Base-by-base conservation (phyloP, 257 asterid genomes). In the Solanum ahanhuiri region DNA sequence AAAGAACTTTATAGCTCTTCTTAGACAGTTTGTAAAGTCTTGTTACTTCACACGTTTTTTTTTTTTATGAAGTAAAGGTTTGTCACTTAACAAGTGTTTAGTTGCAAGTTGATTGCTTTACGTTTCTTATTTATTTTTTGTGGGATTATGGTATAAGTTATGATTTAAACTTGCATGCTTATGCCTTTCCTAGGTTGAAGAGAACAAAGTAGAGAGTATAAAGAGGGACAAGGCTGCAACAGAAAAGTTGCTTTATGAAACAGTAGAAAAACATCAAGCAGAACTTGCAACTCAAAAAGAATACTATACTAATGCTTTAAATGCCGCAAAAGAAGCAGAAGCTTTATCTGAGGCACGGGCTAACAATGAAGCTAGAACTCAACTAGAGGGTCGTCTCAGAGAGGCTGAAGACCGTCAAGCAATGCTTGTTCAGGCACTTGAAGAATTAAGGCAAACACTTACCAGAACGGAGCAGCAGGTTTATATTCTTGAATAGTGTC, bases 271-370 rank as follows among this genome's bases (percentile, higher is more conserved):
- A 87, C 97, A 97, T 92, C 99, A 97, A 91, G 91, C 93, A 83
- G 99, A 97, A 89, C 95, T 95, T 87, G 91, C 94, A 51, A 85
- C 92, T 86, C 98, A 97, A 89, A 97, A 97, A 89, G 99, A 96
- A 85, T 93, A 94, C 92, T 97, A 94, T 87, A 92, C 98, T 64
- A 91, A 85, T 91, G 99, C 99, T 67, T 90, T 96, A 87, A 93
- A 87, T 87, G 97, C 93, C 20, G 98, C 99, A 77, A 97, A 93
- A 89, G 99, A 97, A 93, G 99, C 99, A 41, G 99, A 93, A 89
- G 91, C 99, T 82, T 93, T 97, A 89, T 99, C 98, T 73, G 98
- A 97, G 90, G 96, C 97, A 81, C 94, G 95, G 25, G 99, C 94
- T 35, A 92, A 95, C 90, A 93, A 91, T 90, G 99, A 97, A 93